These are phyloP conservation scores for Cercospora citrullina DNA, from an alignment of 2,329 filamentous ascomycete genomes.

Conservation along the genomic window DNA sequence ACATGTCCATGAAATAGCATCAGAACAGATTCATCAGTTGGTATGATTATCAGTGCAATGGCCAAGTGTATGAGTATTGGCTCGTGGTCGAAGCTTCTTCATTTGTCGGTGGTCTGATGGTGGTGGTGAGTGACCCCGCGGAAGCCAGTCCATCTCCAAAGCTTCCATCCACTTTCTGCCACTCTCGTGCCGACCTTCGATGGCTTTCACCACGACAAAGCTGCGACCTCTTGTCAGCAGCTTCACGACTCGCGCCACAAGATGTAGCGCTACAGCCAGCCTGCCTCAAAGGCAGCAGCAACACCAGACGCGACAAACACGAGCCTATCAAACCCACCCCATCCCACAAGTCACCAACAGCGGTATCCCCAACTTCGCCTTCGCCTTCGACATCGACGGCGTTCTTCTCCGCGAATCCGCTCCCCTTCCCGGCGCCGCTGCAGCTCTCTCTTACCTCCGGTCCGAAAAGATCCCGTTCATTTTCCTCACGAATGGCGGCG, in stretches of 20 bases:
- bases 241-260: not conserved
- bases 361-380: constrained; percentile 51
- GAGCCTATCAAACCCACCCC: constrained; percentile 9
- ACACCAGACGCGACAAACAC: not conserved
- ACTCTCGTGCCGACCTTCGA: not conserved
- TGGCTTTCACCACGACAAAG: constrained; percentile 7
- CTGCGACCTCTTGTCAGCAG: not conserved
- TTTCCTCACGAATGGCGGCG: constrained; percentile 92
- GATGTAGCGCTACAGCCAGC: not conserved
- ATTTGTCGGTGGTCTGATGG: not conserved
- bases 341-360: constrained; percentile 16
- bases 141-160: not conserved
- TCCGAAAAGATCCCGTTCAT: constrained; percentile 82
- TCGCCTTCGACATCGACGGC: constrained; percentile 77
- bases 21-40: not conserved
- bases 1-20: not conserved
- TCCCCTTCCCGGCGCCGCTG: constrained; percentile 74
- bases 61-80: not conserved
- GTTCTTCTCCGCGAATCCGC: constrained; percentile 84
- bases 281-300: not conserved
- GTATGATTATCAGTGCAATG: not conserved
- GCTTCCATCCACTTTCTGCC: not conserved
- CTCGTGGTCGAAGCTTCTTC: not conserved
- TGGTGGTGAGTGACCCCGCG: not conserved
- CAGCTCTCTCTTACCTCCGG: constrained; percentile 72